These are phyloP conservation scores for Daldinia concentrica DNA, from an alignment of 495 filamentous ascomycete species.

Conservation along the genomic window DNA sequence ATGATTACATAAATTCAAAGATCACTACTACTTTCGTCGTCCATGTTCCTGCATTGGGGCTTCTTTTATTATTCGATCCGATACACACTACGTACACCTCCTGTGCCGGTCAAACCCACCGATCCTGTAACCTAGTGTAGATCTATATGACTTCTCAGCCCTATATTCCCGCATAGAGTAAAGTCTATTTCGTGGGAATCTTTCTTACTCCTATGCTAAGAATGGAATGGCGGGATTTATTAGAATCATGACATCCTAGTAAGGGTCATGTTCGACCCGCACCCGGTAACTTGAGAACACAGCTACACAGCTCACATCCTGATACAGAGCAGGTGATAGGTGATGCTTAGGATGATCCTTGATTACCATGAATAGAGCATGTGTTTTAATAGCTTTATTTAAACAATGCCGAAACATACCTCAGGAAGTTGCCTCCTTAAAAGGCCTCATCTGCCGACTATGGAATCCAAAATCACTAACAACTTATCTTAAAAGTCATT, in stretches of 20 bases:
- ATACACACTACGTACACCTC: background rate
- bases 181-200: background rate
- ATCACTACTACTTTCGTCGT: background rate
- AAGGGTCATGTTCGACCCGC: conserved; percentile 15
- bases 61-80: background rate
- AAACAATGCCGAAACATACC: conserved; percentile 11
- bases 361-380: conserved; percentile 4
- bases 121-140: conserved; percentile 17
- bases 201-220: conserved; percentile 8
- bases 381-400: background rate
- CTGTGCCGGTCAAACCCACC: background rate
- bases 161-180: conserved; percentile 14
- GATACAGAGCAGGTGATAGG: conserved; percentile 4
- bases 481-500: background rate
- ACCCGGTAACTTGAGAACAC: conserved; percentile 1
- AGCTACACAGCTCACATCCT: conserved; percentile 2
- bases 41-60: background rate
- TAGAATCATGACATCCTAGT: conserved; percentile 4
- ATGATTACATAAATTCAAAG: conserved; percentile 8
- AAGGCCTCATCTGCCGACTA: background rate
- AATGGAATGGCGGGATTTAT: background rate
- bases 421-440: conserved; percentile 13
- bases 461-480: background rate
- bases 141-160: conserved; percentile 23
- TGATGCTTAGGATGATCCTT: conserved; percentile 10